phyloP scores from a whole-genome alignment of 306 rosid species.

The Rubus parviflorus region DNA sequence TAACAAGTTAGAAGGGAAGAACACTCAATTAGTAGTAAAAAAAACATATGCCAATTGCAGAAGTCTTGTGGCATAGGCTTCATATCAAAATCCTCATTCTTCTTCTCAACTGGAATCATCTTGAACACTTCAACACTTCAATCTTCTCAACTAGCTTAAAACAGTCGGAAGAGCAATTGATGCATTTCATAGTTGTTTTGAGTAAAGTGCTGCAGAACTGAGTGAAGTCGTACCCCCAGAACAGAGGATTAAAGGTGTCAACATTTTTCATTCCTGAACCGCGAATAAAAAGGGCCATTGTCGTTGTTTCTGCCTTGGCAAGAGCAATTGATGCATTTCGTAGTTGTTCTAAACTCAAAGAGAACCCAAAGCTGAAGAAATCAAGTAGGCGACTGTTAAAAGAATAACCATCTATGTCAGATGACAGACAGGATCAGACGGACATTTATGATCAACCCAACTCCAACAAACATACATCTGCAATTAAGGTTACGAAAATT shows the following conservation, averaged over 20 bases:
- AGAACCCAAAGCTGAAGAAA: slow-evolving; percentile 68
- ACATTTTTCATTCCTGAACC: slow-evolving; percentile 72
- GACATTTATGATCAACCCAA: slow-evolving; percentile 36
- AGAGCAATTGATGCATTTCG: slow-evolving; percentile 64
- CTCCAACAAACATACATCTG: slow-evolving; percentile 31
- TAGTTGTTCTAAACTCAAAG: slow-evolving; percentile 51
- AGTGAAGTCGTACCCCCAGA: slow-evolving; percentile 75
- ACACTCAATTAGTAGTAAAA: no score
- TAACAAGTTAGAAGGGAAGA: no score
- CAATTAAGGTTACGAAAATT: slow-evolving; percentile 50
- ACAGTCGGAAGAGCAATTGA: no score
- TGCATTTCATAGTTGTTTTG: no score
- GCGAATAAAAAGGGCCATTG: slow-evolving; percentile 53
- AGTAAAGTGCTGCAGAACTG: slow-evolving; percentile 52
- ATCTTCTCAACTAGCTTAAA: no score
- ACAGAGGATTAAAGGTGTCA: slow-evolving; percentile 84
- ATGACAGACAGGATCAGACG: slow-evolving; percentile 40
- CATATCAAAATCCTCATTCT: no score
- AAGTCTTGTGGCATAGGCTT: no score
- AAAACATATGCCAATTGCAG: no score
- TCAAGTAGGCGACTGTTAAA: slow-evolving; percentile 40
- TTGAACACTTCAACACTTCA: no score
- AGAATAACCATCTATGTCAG: slow-evolving; percentile 37
- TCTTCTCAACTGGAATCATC: no score
- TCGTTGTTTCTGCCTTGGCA: slow-evolving; percentile 80